Conservation (phyloP, 2,329 filamentous ascomycete genomes). For the Biscogniauxia sp. region DNA sequence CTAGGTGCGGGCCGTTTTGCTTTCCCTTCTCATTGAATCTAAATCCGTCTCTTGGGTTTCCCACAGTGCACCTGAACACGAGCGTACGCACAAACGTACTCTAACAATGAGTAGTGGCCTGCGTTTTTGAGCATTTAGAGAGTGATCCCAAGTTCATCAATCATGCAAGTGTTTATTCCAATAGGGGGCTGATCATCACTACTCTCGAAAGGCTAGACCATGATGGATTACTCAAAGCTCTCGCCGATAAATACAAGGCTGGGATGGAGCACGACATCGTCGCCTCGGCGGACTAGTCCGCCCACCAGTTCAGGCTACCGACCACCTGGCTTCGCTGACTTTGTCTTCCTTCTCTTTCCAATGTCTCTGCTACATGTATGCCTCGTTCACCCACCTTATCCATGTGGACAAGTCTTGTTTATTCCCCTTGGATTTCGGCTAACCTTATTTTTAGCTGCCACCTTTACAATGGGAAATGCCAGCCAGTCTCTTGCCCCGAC, state of each 20-base stretch:
- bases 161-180: not conserved
- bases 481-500: not conserved
- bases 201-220: not conserved
- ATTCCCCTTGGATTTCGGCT: not conserved
- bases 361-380: not conserved
- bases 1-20: constrained; percentile 1
- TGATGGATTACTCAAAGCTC: not conserved
- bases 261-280: not conserved
- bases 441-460: not conserved
- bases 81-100: not conserved
- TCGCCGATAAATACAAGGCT: not conserved
- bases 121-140: not conserved
- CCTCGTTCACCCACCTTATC: not conserved
- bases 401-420: not conserved
- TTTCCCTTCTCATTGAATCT: not conserved
- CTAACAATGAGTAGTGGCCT: not conserved
- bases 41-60: not conserved
- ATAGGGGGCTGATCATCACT: not conserved
- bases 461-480: not conserved
- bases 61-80: constrained; percentile 1
- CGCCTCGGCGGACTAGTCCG: not conserved
- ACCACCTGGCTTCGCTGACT: not conserved
- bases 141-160: not conserved
- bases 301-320: not conserved
- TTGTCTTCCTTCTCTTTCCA: not conserved